A percentile compares a stretch with the other conserved stretches of the same genome.
phyloP scores from a whole-genome alignment of 1,284 basidiomycete genomes.

The Mrakiaceae sp. region DNA sequence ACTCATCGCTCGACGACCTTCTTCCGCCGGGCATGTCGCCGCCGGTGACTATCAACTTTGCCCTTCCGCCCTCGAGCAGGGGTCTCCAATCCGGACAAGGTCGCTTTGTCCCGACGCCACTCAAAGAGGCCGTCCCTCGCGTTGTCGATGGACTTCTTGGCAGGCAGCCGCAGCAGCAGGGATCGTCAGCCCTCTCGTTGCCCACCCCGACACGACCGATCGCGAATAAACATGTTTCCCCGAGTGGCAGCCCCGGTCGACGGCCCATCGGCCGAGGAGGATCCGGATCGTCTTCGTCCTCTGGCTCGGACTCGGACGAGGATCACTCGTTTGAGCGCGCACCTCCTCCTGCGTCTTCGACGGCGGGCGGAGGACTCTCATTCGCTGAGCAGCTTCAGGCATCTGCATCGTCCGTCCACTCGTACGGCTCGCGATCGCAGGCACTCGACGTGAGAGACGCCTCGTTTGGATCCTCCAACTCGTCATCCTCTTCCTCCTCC shows the following conservation, averaged over 20 bases:
- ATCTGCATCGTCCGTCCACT: not conserved
- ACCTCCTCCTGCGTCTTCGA: not conserved
- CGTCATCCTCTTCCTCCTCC: not conserved
- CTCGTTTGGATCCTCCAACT: not conserved
- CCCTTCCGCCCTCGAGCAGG: conserved; percentile 22
- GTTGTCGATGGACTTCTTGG: not conserved
- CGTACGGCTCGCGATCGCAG: conserved; percentile 2
- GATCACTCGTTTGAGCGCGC: not conserved
- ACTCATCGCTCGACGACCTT: conserved; percentile 38
- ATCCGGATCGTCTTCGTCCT: not conserved
- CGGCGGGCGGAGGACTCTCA: not conserved
- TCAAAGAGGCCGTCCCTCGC: not conserved
- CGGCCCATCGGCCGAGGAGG: not conserved
- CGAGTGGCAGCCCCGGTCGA: not conserved
- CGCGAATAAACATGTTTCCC: not conserved
- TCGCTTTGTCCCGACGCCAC: not conserved
- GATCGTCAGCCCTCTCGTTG: not conserved
- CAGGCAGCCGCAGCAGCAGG: not conserved
- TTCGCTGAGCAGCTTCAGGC: not conserved
- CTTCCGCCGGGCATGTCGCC: conserved; percentile 63
- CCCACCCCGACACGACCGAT: not conserved
- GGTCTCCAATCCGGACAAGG: not conserved
- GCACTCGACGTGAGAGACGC: not conserved
- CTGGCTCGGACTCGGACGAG: not conserved
- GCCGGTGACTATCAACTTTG: conserved; percentile 70